Evolutionary conservation across 768 basidiomycete genomes (phyloP), one percentile per base, ranked within the genome.

Genomic region (Leccinum incarnatum): DNA sequence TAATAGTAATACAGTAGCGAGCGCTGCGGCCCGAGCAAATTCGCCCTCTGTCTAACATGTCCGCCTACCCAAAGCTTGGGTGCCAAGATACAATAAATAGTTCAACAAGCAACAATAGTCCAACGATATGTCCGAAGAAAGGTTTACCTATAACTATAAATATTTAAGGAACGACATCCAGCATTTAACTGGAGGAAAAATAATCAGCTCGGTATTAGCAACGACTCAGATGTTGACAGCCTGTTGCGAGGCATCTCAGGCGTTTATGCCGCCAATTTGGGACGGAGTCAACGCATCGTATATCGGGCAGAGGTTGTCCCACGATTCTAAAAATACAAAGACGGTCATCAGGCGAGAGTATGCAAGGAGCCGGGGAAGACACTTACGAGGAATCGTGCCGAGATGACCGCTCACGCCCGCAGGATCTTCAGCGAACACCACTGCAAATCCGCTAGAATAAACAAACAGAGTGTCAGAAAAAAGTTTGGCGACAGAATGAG

Each of bases 381-480:
- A 11, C 62, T 53, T 53, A 72, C 69, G 6, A 5, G 69, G 62
- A 25, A 62, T 51, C 19, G 2, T 21, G 7, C 65, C 65, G 7
- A 70, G 46, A 47, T 70, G 62, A 2, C 19, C 10, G 2, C 23
- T 37, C 12, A 58, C 60, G n/a, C 67, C 71, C 3, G 52, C 14
- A 8, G 71, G 69, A 51, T 68, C 15, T 53, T 72, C 67, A 2
- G 64, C 70, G 58, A 72, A 57, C 9, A 72, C 67, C 2, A 73
- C 32, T 30, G 65, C 69, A 4, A 71, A 71, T 0, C 69, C 71
- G 49, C 70, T 72, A 42, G 10, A 42, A 42, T 2, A 17, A n/a
- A 47, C 2, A 30, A 34, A 46, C 11, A 23, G n/a, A n/a, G 40
- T 5, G 11, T 42, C n/a, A 60, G n/a, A 58, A 40, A 47, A 55